Base-by-base conservation (phyloP, 2,329 filamentous ascomycete genomes). In the Fusarium palustre region DNA sequence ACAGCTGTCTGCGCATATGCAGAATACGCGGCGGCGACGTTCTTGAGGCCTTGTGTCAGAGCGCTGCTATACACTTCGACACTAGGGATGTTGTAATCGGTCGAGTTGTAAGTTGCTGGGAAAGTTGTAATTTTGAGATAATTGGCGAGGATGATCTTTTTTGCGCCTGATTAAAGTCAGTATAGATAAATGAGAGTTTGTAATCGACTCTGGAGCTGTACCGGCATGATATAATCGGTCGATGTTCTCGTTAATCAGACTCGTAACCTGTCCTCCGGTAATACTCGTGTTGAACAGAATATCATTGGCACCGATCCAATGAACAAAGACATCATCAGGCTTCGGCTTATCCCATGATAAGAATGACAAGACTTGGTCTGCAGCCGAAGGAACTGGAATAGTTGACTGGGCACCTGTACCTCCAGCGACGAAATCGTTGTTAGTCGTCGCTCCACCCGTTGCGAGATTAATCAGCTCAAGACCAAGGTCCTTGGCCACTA, bases 281-380 rank as follows among this genome's bases (percentile, higher is more conserved):
- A 68, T 68, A n/a, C 34, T 69, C 0, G 66, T 69, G 3, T 68
- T 68, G 15, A 69, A 68, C 4, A 68, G 38, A 4, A 68, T 68
- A 10, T 68, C 66, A 24, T 68, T 68, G 38, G 46, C 60, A 7
- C 66, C 66, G 8, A 69, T 66, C 66, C 66, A 68, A n/a, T 57
- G 60, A 9, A 68, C 66, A 24, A 69, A 68, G 5, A 68, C 25
- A 20, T 69, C 66, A 3, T 16, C 42, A 0, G 7, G 12, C 1
- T 15, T 36, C 11, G 66, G 66, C 5, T 38, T 31, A 54, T 68
- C 47, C 55, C 55, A 55, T 0, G 60, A 57, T 1, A 68, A 39
- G 15, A 68, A 66, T 0, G 66, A 60, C 1, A 54, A 24, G 11
- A 68, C 52, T 9, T 68, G 66, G 3, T 69, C 66, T 9, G 47